These are phyloP conservation scores for Nicotiana paniculata DNA, from an alignment of 257 asterid species.

Conservation along the genomic window DNA sequence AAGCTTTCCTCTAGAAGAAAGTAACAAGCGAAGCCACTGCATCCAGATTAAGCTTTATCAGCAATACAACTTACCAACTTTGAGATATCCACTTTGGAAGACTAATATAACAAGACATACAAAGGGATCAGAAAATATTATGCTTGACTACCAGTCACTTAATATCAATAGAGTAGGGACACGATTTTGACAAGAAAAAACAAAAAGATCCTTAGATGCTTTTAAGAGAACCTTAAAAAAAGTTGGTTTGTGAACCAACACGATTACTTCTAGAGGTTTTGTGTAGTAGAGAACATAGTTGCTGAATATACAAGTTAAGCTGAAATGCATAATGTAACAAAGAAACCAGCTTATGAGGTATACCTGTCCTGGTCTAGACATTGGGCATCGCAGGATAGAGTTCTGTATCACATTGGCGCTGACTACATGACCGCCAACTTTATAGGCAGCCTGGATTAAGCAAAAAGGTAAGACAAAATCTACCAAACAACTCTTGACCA, in stretches of 20 bases:
- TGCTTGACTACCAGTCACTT: neutral
- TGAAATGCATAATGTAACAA: neutral
- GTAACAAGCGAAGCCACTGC: constrained; percentile 79
- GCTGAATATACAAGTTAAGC: neutral
- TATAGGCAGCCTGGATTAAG: constrained; percentile 74
- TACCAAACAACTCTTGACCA: neutral
- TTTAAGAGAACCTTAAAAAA: neutral
- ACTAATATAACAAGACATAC: neutral
- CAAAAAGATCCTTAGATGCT: neutral
- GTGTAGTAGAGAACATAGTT: neutral
- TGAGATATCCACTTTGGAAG: neutral
- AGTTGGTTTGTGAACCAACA: neutral
- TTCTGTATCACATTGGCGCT: constrained; percentile 79
- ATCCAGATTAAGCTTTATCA: constrained; percentile 1
- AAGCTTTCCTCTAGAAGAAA: constrained; percentile 60
- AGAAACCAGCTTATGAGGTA: neutral
- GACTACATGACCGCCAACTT: constrained; percentile 73
- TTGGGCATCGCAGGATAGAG: constrained; percentile 68
- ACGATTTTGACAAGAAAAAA: neutral
- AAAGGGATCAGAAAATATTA: neutral
- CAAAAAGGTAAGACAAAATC: constrained; percentile 21
- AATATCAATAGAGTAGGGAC: neutral
- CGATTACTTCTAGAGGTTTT: neutral
- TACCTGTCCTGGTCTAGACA: constrained; percentile 86
- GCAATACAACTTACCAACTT: neutral